Base-by-base conservation (phyloP, 1,139 yeast species). In the Kodamaea anthophila region DNA sequence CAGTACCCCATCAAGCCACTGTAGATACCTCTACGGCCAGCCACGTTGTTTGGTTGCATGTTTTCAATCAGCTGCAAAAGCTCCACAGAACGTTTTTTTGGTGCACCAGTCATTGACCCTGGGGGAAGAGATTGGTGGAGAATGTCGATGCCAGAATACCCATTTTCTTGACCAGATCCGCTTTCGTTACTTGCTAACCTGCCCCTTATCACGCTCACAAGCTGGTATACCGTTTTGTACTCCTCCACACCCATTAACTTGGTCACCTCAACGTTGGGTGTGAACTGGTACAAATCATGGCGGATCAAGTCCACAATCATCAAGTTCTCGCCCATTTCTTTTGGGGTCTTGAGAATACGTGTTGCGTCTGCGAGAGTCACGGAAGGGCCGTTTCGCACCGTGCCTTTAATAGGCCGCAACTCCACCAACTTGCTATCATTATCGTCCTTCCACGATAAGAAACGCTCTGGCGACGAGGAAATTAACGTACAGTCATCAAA, bases 101-200 rank as follows among this genome's bases (percentile, higher is more conserved):
- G 99, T 0, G 99, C 98, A 3, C 99, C 99, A 0, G 99, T 93
- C 99, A 93, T 93, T 2, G 97, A 88, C 0, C 99, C 99, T 0
- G 99, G 96, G 2, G 99, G 98, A 21, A 93, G 60, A 0, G 96
- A 77, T 36, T 76, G 76, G 14, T 77, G 72, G 12, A 91, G 64
- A 5, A 88, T 64, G 49, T 91, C 97, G 23, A 87, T 64, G 0
- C 97, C 98, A 16, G 69, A 62, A 45, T 70, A 79, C 1, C 54
- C 54, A n/a, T n/a, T n/a, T n/a, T n/a, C n/a, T n/a, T n/a, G n/a
- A n/a, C n/a, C n/a, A n/a, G n/a, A n/a, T n/a, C n/a, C n/a, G n/a
- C n/a, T n/a, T n/a, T n/a, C n/a, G 2, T 47, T 37, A 11, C 47
- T 46, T 9, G 55, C 41, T 11, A 79, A 61, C 15, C 63, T 53